A percentile compares a stretch with the other conserved stretches of the same genome.
Evolutionary conservation across 495 filamentous ascomycete genomes (phyloP).

Genomic region (Hypomontagnella submonticulosa): DNA sequence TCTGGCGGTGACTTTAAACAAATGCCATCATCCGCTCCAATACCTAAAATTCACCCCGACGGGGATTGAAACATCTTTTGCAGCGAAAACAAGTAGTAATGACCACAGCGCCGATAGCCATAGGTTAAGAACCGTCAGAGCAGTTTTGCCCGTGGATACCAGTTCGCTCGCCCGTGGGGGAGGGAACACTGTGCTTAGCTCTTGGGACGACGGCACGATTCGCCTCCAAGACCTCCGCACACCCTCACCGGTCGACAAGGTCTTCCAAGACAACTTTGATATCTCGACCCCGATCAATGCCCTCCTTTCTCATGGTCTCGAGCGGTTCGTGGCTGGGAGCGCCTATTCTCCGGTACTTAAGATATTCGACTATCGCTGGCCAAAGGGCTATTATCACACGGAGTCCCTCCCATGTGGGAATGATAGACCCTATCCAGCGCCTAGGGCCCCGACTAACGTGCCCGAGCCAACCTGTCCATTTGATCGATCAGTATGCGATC

Average conservation of each 20-base stretch:
- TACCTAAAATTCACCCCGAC: constrained; percentile 53
- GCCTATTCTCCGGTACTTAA: constrained; percentile 51
- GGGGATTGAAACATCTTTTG: constrained; percentile 47
- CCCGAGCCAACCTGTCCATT: constrained; percentile 26
- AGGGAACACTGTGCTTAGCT: constrained; percentile 55
- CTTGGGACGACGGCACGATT: constrained; percentile 59
- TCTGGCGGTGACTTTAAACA: constrained; percentile 52
- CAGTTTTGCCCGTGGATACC: constrained; percentile 53
- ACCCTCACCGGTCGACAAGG: constrained; percentile 47
- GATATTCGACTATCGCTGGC: constrained; percentile 62
- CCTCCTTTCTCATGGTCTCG: constrained; percentile 55
- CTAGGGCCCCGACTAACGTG: constrained; percentile 39
- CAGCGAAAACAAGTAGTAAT: constrained; percentile 23
- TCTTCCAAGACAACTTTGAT: constrained; percentile 60
- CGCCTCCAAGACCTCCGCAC: constrained; percentile 59
- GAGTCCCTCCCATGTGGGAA: constrained; percentile 52
- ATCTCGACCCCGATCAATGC: constrained; percentile 52
- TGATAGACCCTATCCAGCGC: constrained; percentile 49
- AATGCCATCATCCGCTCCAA: constrained; percentile 50
- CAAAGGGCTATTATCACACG: constrained; percentile 57
- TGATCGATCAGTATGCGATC: constrained; percentile 43
- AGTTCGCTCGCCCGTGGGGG: constrained; percentile 41
- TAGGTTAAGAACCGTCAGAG: constrained; percentile 41
- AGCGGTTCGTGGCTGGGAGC: constrained; percentile 57
- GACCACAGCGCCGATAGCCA: constrained; percentile 1